Percentiles rank a stretch among this genome's conserved stretches.
Conservation (phyloP, 2,329 filamentous ascomycete genomes). For the Aspergillus fumigatiaffinis region DNA sequence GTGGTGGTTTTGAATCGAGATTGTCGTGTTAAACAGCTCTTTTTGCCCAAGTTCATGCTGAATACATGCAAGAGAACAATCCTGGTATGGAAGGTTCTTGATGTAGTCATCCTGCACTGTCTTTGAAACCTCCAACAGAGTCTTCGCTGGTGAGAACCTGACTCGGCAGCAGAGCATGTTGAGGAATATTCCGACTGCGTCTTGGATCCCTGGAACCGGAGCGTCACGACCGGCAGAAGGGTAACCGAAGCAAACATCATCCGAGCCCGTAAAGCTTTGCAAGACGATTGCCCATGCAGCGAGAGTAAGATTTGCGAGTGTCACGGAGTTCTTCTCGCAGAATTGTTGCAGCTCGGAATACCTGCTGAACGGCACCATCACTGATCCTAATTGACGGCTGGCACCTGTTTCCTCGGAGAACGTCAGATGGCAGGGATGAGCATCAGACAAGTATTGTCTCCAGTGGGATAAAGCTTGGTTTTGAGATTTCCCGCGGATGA, state of each 20-base stretch:
- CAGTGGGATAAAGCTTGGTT: slow-evolving; percentile 29
- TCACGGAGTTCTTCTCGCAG: slow-evolving; percentile 29
- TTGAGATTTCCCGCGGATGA: slow-evolving; percentile 25
- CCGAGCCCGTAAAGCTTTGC: slow-evolving; percentile 26
- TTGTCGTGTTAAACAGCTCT: slow-evolving; percentile 41
- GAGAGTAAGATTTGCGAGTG: slow-evolving; percentile 35
- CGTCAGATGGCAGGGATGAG: slow-evolving; percentile 14
- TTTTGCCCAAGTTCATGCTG: slow-evolving; percentile 39
- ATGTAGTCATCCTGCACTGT: slow-evolving; percentile 46
- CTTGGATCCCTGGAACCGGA: slow-evolving; percentile 43
- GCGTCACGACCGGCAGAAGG: slow-evolving; percentile 42
- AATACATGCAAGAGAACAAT: slow-evolving; percentile 48
- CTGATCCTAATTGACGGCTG: slow-evolving; percentile 21
- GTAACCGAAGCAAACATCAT: slow-evolving; percentile 42
- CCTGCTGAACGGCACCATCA: slow-evolving; percentile 27
- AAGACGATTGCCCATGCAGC: slow-evolving; percentile 40
- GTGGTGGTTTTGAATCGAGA: slow-evolving; percentile 40
- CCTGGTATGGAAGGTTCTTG: slow-evolving; percentile 47
- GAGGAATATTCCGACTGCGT: slow-evolving; percentile 49
- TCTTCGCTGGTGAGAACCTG: slow-evolving; percentile 30
- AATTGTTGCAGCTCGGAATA: slow-evolving; percentile 29
- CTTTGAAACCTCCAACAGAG: slow-evolving; percentile 40
- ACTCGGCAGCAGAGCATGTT: slow-evolving; percentile 54
- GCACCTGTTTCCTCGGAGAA: slow-evolving; percentile 5
- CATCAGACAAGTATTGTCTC: slow-evolving; percentile 31